These are phyloP conservation scores for Phyllosticta capitalensis DNA, from an alignment of 2,329 filamentous ascomycete genomes.

Conservation along the genomic window DNA sequence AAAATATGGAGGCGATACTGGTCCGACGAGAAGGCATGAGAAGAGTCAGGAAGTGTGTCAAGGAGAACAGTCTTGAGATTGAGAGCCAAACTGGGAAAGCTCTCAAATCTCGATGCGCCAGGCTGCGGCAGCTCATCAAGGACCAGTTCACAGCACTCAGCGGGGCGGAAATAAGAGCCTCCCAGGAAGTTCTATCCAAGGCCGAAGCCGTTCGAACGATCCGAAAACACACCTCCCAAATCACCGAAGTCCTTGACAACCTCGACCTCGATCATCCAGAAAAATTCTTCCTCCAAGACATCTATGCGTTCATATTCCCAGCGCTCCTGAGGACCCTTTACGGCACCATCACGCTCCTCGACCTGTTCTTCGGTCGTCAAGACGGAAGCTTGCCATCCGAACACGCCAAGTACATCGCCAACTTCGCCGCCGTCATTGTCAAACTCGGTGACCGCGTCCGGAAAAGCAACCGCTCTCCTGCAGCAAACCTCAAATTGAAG, in stretches of 20 bases:
- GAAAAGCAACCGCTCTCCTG: conserved; percentile 15
- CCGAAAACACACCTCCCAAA: not conserved
- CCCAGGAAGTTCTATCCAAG: not conserved
- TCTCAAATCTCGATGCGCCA: not conserved
- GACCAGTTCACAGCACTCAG: not conserved
- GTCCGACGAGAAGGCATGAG: not conserved
- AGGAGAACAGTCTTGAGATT: not conserved
- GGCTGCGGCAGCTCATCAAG: not conserved
- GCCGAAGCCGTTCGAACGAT: not conserved
- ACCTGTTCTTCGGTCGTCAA: not conserved
- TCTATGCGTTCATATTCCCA: conserved; percentile 20
- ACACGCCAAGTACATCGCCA: conserved; percentile 13
- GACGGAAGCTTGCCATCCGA: not conserved
- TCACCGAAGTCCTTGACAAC: not conserved
- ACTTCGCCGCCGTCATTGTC: conserved; percentile 20
- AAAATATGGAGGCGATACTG: not conserved
- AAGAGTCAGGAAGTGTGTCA: not conserved
- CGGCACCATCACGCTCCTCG: conserved; percentile 13
- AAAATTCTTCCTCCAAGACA: conserved; percentile 13
- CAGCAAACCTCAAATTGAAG: conserved; percentile 15
- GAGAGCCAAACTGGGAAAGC: not conserved
- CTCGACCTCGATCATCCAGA: not conserved
- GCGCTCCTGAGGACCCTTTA: conserved; percentile 16
- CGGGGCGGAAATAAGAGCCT: not conserved
- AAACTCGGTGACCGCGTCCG: conserved; percentile 15